Evolutionary conservation across 352 stramenopile genomes (phyloP), one percentile per base, ranked within the genome.

Genomic region (Phytopythium chamaehyphon): DNA sequence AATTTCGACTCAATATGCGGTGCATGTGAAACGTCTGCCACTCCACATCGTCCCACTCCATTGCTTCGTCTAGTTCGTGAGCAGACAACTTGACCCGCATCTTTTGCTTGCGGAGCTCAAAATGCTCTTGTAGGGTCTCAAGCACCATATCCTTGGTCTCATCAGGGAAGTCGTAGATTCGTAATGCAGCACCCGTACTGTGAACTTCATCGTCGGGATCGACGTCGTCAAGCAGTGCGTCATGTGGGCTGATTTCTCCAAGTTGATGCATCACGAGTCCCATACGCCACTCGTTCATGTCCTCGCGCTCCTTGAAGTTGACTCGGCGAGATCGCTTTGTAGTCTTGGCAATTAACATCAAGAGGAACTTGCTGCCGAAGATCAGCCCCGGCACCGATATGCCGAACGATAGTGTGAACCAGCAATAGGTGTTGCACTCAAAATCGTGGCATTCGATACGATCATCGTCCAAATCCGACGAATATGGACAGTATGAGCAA

Each of bases 221-320:
- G 9, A 55, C 57, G 22, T 71, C 66, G 26, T 71, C 62, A 18
- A 66, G 40, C 0, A 74, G 37, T 0, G 58, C 69, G 43, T 68
- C 62, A 19, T 47, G 66, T 24, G 62, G 49, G 7, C 54, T 63
- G 0, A 64, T 55, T 12, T 70, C 62, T 1, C 54, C 64, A n/a
- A 88, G 42, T 24, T 86, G 72, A 9, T 74, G 71, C 59, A 84
- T 74, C 60, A 88, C 73, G 18, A 84, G 59, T 11, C 70, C 77
- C 62, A 88, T 78, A 12, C 77, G 62, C 77, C 77, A 88, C 45
- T 78, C 73, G 19, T 80, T 82, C 70, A 85, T 76, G 22, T 77
- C 64, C 38, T 88, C 77, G 56, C 82, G 70, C 49, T 88, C 70
- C 26, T 74, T 72, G 16, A 78, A 61, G 43, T 80, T 65, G 53